Percentiles rank a stretch among this genome's conserved stretches.
Conservation (phyloP, 164 flowering plant genomes). For the Macadamia tetraphylla region DNA sequence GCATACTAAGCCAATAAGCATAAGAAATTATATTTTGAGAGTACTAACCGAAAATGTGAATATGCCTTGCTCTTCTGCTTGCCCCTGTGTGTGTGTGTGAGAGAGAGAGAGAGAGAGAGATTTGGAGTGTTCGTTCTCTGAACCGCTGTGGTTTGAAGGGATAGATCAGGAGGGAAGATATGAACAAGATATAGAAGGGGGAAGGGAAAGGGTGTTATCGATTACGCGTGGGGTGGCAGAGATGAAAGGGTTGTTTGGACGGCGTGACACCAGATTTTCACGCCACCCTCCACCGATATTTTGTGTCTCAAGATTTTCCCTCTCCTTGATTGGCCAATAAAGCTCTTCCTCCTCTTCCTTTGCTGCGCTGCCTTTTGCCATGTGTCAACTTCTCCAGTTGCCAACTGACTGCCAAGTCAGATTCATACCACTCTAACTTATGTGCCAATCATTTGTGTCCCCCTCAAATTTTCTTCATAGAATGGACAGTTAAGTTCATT, state of each 20-base stretch:
- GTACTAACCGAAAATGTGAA: slow-evolving; percentile 4
- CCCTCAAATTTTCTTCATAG: not conserved
- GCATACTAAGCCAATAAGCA: not conserved
- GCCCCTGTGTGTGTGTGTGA: not conserved
- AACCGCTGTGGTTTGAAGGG: not conserved
- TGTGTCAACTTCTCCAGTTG: slow-evolving; percentile 16
- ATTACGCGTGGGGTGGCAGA: slow-evolving; percentile 64
- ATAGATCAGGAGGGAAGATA: not conserved
- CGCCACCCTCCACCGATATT: slow-evolving; percentile 53
- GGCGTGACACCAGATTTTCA: slow-evolving; percentile 56
- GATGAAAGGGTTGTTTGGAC: slow-evolving; percentile 40
- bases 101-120: too few relatives aligned
- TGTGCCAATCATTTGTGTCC: slow-evolving; percentile 31
- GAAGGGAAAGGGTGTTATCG: slow-evolving; percentile 18
- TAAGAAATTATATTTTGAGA: not conserved
- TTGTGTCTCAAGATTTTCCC: slow-evolving; percentile 29
- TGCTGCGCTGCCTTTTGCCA: slow-evolving; percentile 51
- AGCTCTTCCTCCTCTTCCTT: slow-evolving; percentile 10
- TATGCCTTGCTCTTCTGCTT: not conserved
- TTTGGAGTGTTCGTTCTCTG: not conserved
- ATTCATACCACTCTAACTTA: slow-evolving; percentile 26
- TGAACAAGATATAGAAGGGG: slow-evolving; percentile 5
- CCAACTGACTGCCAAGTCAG: slow-evolving; percentile 28
- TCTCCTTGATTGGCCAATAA: too few relatives aligned
- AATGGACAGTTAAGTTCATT: too few relatives aligned